Base-by-base conservation (phyloP, 2,329 filamentous ascomycete species). In the Sclerotinia sclerotiorum region DNA sequence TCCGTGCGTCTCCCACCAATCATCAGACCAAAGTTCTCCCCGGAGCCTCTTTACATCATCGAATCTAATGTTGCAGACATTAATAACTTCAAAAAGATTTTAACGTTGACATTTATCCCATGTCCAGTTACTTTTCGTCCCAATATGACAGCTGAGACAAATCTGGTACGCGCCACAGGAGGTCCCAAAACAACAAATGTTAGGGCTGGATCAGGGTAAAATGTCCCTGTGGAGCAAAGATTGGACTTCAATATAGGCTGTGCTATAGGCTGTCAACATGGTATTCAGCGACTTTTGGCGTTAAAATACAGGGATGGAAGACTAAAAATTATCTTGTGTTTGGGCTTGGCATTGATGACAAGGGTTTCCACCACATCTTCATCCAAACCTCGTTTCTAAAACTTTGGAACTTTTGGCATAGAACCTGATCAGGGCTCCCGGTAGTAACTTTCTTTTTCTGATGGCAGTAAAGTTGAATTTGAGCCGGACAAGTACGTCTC, bases 401-500 rank as follows among this genome's bases (percentile, higher is more conserved):
- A 61, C 29, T 44, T 51, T 61, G 29, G n/a, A n/a, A n/a, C 27
- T n/a, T 57, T 65, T 21, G 35, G 15, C 27, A 35, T 35, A 13
- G 24, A 48, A 35, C 63, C 39, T 65, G 46, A 29, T 48, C 15
- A 46, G 44, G 10, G 3, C 11, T 48, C 19, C 24, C 21, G 21
- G 11, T 27, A 46, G 13, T 44, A 4, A 3, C 1, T 55, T 21
- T 21, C 21, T 70, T 71, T 72, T 64, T 68, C n/a, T 39, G 32
- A 65, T 52, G 32, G 19, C 56, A 69, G 70, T 63, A 44, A 19
- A 24, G 32, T 24, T 42, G 49, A 39, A 35, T 27, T 32, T 21
- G n/a, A 44, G 6, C 72, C 75, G 75, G 75, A 73, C 71, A 70
- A 72, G 57, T 62, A 70, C 68, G 39, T 68, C 74, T 74, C 75